A percentile compares a stretch with the other conserved stretches of the same genome.
Conservation (phyloP, 1,284 basidiomycete species). For the Thelephora terrestris region DNA sequence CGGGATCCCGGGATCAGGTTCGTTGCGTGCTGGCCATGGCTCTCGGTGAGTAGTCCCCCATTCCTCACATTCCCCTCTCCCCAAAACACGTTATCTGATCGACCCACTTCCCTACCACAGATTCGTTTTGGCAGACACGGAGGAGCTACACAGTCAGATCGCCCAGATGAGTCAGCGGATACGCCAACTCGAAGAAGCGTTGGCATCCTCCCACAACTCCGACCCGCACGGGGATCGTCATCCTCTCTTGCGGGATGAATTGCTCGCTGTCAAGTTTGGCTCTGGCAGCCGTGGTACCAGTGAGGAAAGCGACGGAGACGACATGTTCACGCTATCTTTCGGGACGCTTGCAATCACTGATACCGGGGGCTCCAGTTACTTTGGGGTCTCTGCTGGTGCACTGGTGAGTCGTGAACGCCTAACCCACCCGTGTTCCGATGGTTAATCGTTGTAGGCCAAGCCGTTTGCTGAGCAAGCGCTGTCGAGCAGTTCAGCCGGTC, state of each 20-base stretch:
- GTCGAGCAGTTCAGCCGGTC: no score
- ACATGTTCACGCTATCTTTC: slow-evolving; percentile 26
- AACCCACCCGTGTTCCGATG: no score
- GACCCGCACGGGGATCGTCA: slow-evolving; percentile 34
- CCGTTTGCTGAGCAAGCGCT: no score
- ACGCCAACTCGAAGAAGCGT: slow-evolving; percentile 63
- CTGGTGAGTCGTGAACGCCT: slow-evolving; percentile 29
- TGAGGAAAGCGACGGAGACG: slow-evolving; percentile 23
- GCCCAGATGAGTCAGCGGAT: slow-evolving; percentile 66
- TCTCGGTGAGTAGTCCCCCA: slow-evolving; percentile 39
- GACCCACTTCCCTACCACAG: slow-evolving; percentile 29
- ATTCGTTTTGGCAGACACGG: slow-evolving; percentile 71
- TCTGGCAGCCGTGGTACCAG: slow-evolving; percentile 23
- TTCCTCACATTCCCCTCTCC: not conserved
- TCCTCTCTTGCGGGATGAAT: slow-evolving; percentile 50
- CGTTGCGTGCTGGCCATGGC: slow-evolving; percentile 43
- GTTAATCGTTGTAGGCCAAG: no score
- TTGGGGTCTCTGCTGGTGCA: slow-evolving; percentile 56
- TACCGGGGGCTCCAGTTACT: slow-evolving; percentile 55
- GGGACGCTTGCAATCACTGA: slow-evolving; percentile 56
- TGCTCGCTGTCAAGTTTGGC: slow-evolving; percentile 54
- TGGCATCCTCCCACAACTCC: slow-evolving; percentile 39
- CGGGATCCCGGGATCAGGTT: not conserved
- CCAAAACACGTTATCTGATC: slow-evolving; percentile 21
- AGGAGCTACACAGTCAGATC: slow-evolving; percentile 65